Conservation (phyloP, 805 yeast species). For the Kodamaea hsintzibuensis region DNA sequence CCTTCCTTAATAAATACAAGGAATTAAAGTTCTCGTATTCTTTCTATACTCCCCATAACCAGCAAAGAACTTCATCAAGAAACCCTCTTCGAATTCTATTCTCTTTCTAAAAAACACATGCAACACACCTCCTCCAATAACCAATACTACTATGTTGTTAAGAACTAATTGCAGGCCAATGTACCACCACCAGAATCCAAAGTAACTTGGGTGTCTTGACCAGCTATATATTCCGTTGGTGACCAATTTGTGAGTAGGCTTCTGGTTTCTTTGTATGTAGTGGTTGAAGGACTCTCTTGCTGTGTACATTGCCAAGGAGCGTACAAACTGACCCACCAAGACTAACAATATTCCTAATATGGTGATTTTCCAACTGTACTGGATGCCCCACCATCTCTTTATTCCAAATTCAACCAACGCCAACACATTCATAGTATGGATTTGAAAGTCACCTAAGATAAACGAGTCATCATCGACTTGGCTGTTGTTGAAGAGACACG, state of each 20-base stretch:
- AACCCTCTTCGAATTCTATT: constrained; percentile 70
- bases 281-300: constrained; percentile 90
- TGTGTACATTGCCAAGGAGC: constrained; percentile 82
- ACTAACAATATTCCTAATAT: constrained; percentile 50
- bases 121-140: constrained; percentile 56
- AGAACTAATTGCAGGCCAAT: constrained; percentile 77
- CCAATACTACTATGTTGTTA: constrained; percentile 60
- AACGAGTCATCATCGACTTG: constrained; percentile 64
- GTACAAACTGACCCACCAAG: constrained; percentile 60
- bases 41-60: constrained; percentile 57
- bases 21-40: constrained; percentile 60
- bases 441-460: constrained; percentile 23
- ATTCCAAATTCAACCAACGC: constrained; percentile 15
- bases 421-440: constrained; percentile 19
- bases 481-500: constrained; percentile 69
- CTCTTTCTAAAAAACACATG: constrained; percentile 70
- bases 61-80: constrained; percentile 69
- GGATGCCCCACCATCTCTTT: constrained; percentile 6
- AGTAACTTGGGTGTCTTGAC: constrained; percentile 86
- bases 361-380: constrained; percentile 17
- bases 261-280: constrained; percentile 55
- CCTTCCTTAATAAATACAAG: constrained; percentile 39
- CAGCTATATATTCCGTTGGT: constrained; percentile 69
- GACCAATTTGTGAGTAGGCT: constrained; percentile 59
- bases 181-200: constrained; percentile 94